Conservation (phyloP, 2,329 filamentous ascomycete genomes). For the Alternaria sp. region DNA sequence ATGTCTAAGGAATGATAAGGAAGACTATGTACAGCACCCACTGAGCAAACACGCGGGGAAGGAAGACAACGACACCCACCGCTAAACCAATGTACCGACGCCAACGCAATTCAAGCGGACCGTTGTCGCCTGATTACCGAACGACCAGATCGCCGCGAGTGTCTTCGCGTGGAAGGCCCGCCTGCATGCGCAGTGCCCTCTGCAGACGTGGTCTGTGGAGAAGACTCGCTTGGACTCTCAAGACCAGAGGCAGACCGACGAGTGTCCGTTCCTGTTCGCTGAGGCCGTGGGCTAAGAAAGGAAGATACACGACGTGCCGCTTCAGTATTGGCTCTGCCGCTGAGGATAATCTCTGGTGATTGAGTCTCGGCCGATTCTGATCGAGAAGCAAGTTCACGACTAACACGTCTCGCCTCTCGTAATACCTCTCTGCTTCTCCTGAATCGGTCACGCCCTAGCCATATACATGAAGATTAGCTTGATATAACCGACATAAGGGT, state of each 20-base stretch:
- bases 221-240: constrained; percentile 12
- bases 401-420: constrained; percentile 2
- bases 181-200: constrained; percentile 4
- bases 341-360: background rate
- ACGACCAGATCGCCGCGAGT: constrained; percentile 11
- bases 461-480: constrained; percentile 9
- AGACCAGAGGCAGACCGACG: constrained; percentile 7
- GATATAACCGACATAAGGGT: constrained; percentile 14
- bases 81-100: constrained; percentile 7
- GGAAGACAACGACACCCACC: constrained; percentile 1
- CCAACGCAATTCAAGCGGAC: constrained; percentile 11
- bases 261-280: background rate
- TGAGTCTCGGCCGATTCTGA: constrained; percentile 2
- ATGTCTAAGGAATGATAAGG: background rate
- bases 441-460: constrained; percentile 8
- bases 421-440: constrained; percentile 8
- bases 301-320: constrained; percentile 8
- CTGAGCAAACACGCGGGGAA: constrained; percentile 10
- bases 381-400: background rate
- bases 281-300: constrained; percentile 1
- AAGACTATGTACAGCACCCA: constrained; percentile 2
- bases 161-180: constrained; percentile 4
- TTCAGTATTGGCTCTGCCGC: constrained; percentile 5
- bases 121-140: constrained; percentile 9
- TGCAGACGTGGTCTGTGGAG: constrained; percentile 9